Base-by-base conservation (phyloP, 768 basidiomycete genomes). In the Boletus subcaerulescens region DNA sequence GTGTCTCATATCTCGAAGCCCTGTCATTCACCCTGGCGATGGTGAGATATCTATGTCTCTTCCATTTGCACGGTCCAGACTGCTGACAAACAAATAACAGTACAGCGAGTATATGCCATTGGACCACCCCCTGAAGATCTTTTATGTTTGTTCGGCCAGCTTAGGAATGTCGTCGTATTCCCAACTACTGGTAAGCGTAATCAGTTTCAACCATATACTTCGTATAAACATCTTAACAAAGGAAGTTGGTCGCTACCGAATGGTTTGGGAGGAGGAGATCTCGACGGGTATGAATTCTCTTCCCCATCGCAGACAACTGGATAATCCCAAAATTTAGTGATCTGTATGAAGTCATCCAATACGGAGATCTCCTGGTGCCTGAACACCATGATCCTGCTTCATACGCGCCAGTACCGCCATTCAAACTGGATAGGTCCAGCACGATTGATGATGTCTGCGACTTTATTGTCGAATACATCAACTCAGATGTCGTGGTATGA, bases 381-480 rank as follows among this genome's bases (percentile, higher is more conserved):
- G 69, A 73, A 22, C 71, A 79, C 41, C 72, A 77, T n/a, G 63
- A 70, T 0, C 76, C 88, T 17, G 85, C 83, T 11, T 62, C 70
- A 4, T 90, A 91, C 60, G 55, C 69, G 2, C 42, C 76, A 3
- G 71, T 69, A 9, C 60, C 59, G 0, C 69, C 79, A 2, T 71
- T 68, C 42, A 69, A 65, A 4, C 68, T 85, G 20, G 62, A 60
- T 13, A 71, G 78, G 17, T 76, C 80, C 9, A 81, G 82, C 52
- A 82, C 76, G 0, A 79, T 90, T 6, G 74, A 84, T 1, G 88
- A 91, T 59, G 83, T 93, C 14, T 88, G 87, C 56, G 77, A 93
- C 53, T 93, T 93, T 60, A 74, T 93, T 22, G 83, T 91, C 14
- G 84, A 93, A 60, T 93, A 92, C 52, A 90, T 93, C 65, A 80